These are phyloP conservation scores for Pseudocohnilembus persalinus DNA, from an alignment of 169 alveolate species.

Conservation along the genomic window DNA sequence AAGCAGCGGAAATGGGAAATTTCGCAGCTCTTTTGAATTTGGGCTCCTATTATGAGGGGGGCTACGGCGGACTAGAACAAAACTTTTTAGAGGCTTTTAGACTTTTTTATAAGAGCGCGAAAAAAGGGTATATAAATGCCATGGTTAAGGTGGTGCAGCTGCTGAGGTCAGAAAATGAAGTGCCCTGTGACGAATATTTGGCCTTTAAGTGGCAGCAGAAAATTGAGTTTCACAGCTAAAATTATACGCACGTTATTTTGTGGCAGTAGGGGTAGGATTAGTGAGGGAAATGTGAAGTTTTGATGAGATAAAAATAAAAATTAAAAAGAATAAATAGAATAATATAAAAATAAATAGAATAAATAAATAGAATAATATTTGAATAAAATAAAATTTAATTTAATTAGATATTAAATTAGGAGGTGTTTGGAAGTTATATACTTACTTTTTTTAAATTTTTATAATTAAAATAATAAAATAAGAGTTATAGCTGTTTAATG, in stretches of 20 bases:
- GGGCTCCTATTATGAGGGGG: not conserved
- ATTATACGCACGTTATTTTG: not conserved
- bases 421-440: too few species aligned
- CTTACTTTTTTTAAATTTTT: too few species aligned
- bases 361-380: too few species aligned
- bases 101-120: not conserved
- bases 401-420: too few species aligned
- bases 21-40: not conserved
- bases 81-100: not conserved
- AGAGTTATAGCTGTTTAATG: too few species aligned
- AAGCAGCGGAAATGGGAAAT: not conserved
- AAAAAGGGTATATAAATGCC: not conserved
- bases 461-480: too few species aligned
- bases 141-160: not conserved
- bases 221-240: not conserved
- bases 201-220: not conserved
- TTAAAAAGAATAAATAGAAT: too few species aligned
- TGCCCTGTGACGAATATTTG: not conserved
- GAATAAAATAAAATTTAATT: too few species aligned
- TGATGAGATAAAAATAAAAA: not conserved
- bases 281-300: not conserved
- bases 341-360: too few species aligned
- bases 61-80: not conserved
- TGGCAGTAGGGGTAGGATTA: not conserved
- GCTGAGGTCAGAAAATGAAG: not conserved